Conservation (phyloP, 2,329 filamentous ascomycete genomes). For the Parastagonospora avenae region DNA sequence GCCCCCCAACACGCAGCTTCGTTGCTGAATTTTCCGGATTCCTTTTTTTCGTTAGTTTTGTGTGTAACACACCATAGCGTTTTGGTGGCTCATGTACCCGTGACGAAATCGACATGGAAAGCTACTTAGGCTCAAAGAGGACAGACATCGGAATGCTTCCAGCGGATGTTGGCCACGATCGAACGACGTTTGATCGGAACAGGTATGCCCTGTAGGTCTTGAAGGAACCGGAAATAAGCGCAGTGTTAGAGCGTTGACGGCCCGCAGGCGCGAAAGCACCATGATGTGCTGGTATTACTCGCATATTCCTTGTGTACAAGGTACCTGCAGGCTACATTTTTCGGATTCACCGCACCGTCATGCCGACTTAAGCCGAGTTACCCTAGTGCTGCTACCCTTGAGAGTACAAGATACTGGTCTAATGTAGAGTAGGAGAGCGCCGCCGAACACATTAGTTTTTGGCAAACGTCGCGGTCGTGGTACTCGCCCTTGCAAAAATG, state of each 20-base stretch:
- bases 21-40: constrained; percentile 1
- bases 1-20: neutral
- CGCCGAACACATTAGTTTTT: neutral
- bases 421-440: neutral
- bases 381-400: neutral
- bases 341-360: neutral
- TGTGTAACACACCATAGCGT: constrained; percentile 5
- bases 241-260: constrained; percentile 7
- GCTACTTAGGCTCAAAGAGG: neutral
- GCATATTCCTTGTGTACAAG: constrained; percentile 4
- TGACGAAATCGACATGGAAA: neutral
- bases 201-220: neutral
- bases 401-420: neutral
- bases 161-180: constrained; percentile 1
- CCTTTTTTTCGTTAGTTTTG: neutral
- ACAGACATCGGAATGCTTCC: constrained; percentile 6
- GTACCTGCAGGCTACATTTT: constrained; percentile 12
- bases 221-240: constrained; percentile 4
- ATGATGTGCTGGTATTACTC: constrained; percentile 1
- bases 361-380: neutral
- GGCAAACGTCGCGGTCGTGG: constrained; percentile 1
- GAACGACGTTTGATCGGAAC: neutral
- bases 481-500: constrained; percentile 5
- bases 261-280: constrained; percentile 5
- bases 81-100: constrained; percentile 1